phyloP scores from a whole-genome alignment of 2,329 filamentous ascomycete species.

The Exophiala phaeomuriformis region DNA sequence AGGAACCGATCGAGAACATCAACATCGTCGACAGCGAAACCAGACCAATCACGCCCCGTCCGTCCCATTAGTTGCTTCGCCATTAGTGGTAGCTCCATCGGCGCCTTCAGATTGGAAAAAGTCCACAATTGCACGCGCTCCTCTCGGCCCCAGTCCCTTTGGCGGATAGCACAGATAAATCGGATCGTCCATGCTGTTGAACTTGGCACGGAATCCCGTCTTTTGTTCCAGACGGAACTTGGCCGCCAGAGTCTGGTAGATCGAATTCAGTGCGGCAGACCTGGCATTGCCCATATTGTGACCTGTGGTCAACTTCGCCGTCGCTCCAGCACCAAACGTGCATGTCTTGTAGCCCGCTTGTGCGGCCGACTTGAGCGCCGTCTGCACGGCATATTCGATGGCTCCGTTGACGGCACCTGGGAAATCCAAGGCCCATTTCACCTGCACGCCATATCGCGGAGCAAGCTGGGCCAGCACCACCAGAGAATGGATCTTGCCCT shows the following conservation, averaged over 20 bases:
- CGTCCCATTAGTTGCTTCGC: not conserved
- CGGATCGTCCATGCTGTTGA: conserved; percentile 67
- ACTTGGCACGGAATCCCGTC: conserved; percentile 73
- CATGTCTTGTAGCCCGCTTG: conserved; percentile 57
- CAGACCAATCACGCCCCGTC: too few species aligned
- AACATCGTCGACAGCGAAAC: too few species aligned
- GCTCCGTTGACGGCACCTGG: conserved; percentile 73
- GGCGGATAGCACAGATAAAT: conserved; percentile 77
- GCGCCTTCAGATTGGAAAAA: conserved; percentile 55
- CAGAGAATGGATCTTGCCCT: conserved; percentile 65
- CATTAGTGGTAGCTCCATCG: not conserved
- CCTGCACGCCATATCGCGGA: conserved; percentile 78
- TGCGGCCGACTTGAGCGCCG: conserved; percentile 57
- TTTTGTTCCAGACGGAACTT: conserved; percentile 67
- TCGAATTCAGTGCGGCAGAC: conserved; percentile 59
- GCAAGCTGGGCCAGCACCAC: conserved; percentile 75
- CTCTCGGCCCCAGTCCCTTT: conserved; percentile 65
- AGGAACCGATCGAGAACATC: too few species aligned
- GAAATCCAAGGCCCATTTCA: conserved; percentile 95
- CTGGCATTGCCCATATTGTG: conserved; percentile 74
- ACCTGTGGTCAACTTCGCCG: conserved; percentile 64
- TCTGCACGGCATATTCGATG: conserved; percentile 74
- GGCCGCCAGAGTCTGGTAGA: conserved; percentile 64
- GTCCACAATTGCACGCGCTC: conserved; percentile 65
- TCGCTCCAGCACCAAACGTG: conserved; percentile 82